phyloP scores from a whole-genome alignment of 176 grass and related monocot genomes.

The Zizania latifolia region DNA sequence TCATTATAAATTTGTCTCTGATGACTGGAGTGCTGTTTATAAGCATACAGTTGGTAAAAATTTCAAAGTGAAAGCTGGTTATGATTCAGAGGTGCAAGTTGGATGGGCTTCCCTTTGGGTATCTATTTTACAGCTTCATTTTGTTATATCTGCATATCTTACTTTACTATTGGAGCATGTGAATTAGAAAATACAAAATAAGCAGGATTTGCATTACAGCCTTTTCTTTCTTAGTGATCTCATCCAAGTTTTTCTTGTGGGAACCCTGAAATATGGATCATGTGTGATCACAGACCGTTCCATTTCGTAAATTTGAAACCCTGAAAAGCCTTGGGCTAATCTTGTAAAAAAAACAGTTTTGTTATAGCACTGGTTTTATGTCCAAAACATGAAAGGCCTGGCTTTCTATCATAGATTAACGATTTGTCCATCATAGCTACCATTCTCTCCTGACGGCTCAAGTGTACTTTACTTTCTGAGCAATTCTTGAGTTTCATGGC shows the following conservation, averaged over 20 bases:
- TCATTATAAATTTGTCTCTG: slow-evolving; percentile 56
- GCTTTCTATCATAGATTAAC: neutral
- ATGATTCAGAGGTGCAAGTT: slow-evolving; percentile 70
- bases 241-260: neutral
- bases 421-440: neutral
- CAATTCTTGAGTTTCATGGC: neutral
- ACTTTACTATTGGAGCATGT: slow-evolving; percentile 11
- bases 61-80: slow-evolving; percentile 94
- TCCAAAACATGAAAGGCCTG: neutral
- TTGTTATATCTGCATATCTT: slow-evolving; percentile 19
- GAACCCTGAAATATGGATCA: neutral
- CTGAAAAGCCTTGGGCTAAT: slow-evolving; percentile 1
- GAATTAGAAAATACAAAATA: slow-evolving; percentile 10
- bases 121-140: slow-evolving; percentile 16
- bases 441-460: neutral
- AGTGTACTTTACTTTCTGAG: neutral
- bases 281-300: neutral
- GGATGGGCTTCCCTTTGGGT: slow-evolving; percentile 96
- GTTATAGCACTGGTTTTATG: neutral
- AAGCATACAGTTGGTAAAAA: slow-evolving; percentile 71
- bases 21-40: slow-evolving; percentile 75
- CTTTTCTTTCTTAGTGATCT: neutral
- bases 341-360: neutral
- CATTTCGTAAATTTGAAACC: neutral
- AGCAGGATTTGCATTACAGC: neutral